Evolutionary conservation across 2,329 filamentous ascomycete species (phyloP).

Genomic region (Cordyceps cicadae): DNA sequence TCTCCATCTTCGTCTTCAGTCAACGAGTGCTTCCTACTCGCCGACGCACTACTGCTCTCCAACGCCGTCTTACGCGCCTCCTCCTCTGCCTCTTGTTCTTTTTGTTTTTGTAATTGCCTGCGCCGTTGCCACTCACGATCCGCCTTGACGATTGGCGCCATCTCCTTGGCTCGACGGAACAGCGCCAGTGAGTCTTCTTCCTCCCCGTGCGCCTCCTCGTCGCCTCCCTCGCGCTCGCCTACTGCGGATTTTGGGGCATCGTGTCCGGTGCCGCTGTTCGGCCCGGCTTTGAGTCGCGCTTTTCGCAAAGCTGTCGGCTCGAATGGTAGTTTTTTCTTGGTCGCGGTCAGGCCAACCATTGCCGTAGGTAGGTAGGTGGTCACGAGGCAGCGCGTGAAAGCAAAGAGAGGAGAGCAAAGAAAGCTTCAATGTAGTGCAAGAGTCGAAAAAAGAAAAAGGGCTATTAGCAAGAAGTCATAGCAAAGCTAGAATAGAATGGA

Average conservation of each 20-base stretch:
- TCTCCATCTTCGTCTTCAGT: not conserved
- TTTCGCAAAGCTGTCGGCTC: constrained; percentile 38
- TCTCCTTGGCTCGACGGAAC: constrained; percentile 43
- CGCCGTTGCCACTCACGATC: constrained; percentile 28
- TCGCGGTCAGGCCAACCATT: constrained; percentile 25
- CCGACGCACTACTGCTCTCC: no score
- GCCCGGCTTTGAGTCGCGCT: constrained; percentile 15
- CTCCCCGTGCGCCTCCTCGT: constrained; percentile 17
- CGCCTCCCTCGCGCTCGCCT: not conserved
- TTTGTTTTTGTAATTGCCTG: constrained; percentile 18
- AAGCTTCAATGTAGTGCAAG: not conserved
- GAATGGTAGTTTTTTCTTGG: constrained; percentile 39
- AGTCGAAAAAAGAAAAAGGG: constrained; percentile 11
- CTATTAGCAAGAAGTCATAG: not conserved
- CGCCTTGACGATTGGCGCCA: constrained; percentile 37
- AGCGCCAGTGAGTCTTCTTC: constrained; percentile 33
- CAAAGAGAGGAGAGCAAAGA: not conserved
- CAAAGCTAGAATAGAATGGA: not conserved
- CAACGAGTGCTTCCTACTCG: not conserved
- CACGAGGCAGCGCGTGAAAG: not conserved
- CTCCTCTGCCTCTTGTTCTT: constrained; percentile 9
- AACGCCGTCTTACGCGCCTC: constrained; percentile 3
- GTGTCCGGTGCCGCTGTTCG: constrained; percentile 15
- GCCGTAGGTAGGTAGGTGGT: not conserved
- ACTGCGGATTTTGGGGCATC: constrained; percentile 5